Conservation (phyloP, 1,284 basidiomycete genomes). For the Papiliotrema terrestris region DNA sequence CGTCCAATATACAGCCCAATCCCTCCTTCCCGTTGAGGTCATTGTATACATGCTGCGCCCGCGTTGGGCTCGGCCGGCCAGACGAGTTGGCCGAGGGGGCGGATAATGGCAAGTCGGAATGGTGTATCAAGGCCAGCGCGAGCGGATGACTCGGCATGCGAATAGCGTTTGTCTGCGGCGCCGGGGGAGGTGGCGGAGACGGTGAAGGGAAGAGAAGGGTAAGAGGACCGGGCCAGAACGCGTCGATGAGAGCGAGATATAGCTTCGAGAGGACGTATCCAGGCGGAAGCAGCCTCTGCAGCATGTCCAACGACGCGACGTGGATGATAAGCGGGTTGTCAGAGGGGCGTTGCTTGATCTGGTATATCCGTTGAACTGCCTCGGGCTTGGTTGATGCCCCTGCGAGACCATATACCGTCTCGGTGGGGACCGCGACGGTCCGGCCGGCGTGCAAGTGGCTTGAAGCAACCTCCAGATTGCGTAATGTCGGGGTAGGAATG, state of each 20-base stretch:
- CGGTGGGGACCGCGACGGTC: constrained; percentile 87
- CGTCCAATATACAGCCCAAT: constrained; percentile 82
- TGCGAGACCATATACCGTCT: constrained; percentile 97
- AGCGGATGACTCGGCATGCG: constrained; percentile 93
- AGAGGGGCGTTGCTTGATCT: constrained; percentile 84
- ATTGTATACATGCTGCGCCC: constrained; percentile 76
- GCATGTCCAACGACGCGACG: constrained; percentile 81
- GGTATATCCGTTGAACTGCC: constrained; percentile 75
- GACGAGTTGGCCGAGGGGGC: constrained; percentile 96
- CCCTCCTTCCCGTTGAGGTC: constrained; percentile 64
- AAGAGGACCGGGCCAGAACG: constrained; percentile 94
- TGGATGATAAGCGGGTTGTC: constrained; percentile 99
- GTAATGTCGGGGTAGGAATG: constrained; percentile 21
- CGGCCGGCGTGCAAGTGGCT: constrained; percentile 34
- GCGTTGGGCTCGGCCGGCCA: constrained; percentile 89
- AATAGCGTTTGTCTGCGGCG: constrained; percentile 71
- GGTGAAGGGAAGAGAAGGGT: constrained; percentile 85
- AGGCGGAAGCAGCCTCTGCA: constrained; percentile 65
- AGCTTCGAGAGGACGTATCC: constrained; percentile 58
- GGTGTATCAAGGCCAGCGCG: constrained; percentile 81
- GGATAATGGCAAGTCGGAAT: constrained; percentile 72
- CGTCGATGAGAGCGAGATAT: constrained; percentile 69
- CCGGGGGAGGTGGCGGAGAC: constrained; percentile 40
- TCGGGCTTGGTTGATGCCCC: constrained; percentile 67
- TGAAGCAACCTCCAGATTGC: constrained; percentile 34